Evolutionary conservation across 2,329 filamentous ascomycete genomes (phyloP).

Genomic region (Incumbomyces delicatus): DNA sequence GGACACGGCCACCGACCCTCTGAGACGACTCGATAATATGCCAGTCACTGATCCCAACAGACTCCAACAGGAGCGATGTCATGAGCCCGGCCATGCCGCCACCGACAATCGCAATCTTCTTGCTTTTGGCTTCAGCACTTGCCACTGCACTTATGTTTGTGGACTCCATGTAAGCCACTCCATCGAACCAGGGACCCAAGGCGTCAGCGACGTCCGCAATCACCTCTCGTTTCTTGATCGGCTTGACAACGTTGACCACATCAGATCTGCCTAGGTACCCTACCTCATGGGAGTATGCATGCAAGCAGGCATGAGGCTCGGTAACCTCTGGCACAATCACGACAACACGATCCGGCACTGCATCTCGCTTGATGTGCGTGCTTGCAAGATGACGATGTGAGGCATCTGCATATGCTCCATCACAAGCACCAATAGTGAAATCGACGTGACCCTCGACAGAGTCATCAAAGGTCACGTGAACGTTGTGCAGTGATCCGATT

Average conservation of each 20-base stretch:
- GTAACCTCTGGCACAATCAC: slow-evolving; percentile 27
- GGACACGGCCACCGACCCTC: slow-evolving; percentile 35
- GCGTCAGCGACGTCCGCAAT: slow-evolving; percentile 28
- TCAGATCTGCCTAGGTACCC: background rate
- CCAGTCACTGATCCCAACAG: slow-evolving; percentile 37
- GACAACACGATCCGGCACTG: slow-evolving; percentile 36
- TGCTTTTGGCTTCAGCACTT: slow-evolving; percentile 26
- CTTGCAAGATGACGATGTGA: slow-evolving; percentile 37
- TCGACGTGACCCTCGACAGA: slow-evolving; percentile 36
- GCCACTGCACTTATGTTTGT: slow-evolving; percentile 22
- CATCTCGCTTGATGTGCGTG: slow-evolving; percentile 29
- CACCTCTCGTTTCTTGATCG: slow-evolving; percentile 13
- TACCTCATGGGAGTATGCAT: slow-evolving; percentile 24
- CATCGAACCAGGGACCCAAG: slow-evolving; percentile 33
- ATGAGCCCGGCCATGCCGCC: slow-evolving; percentile 72
- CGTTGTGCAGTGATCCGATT: slow-evolving; percentile 38
- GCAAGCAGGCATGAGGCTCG: slow-evolving; percentile 26
- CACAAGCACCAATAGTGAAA: slow-evolving; percentile 38
- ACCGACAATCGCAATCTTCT: slow-evolving; percentile 59
- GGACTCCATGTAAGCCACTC: slow-evolving; percentile 28
- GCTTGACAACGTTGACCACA: background rate
- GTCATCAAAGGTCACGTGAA: slow-evolving; percentile 36
- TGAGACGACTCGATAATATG: slow-evolving; percentile 36
- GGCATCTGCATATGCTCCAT: slow-evolving; percentile 22
- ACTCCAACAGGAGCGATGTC: slow-evolving; percentile 33